Evolutionary conservation across 2,329 filamentous ascomycete genomes (phyloP).

Genomic region (Nemania abortiva): DNA sequence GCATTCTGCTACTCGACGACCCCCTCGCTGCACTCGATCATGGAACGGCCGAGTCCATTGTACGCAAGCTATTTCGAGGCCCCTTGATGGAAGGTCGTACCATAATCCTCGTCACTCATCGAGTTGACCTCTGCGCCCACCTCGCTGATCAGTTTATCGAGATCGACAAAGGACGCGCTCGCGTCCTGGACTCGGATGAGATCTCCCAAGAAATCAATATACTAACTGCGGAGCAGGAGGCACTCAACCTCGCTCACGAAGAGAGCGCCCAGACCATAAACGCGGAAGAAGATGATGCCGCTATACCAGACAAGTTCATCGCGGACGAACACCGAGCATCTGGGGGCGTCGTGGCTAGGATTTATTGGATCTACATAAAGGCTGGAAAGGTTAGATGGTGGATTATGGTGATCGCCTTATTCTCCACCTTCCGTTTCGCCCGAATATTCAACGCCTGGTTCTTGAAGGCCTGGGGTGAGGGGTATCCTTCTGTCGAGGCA

Average conservation of each 20-base stretch:
- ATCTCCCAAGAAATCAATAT: slow-evolving; percentile 56
- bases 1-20: slow-evolving; percentile 71
- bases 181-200: slow-evolving; percentile 61
- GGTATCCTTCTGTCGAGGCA: slow-evolving; percentile 63
- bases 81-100: slow-evolving; percentile 73
- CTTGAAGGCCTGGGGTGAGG: slow-evolving; percentile 88
- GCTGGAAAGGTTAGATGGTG: slow-evolving; percentile 83
- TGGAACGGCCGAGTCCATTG: slow-evolving; percentile 69
- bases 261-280: slow-evolving; percentile 48
- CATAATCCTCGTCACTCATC: slow-evolving; percentile 83
- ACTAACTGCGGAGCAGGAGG: slow-evolving; percentile 46
- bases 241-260: slow-evolving; percentile 46
- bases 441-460: slow-evolving; percentile 81
- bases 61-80: slow-evolving; percentile 72
- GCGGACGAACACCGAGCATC: slow-evolving; percentile 81
- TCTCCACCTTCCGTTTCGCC: slow-evolving; percentile 72
- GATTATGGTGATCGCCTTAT: slow-evolving; percentile 71
- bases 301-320: slow-evolving; percentile 79
- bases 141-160: slow-evolving; percentile 81
- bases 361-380: slow-evolving; percentile 89
- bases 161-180: slow-evolving; percentile 71
- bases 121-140: slow-evolving; percentile 80
- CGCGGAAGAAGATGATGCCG: slow-evolving; percentile 60
- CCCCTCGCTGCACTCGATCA: slow-evolving; percentile 73
- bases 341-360: slow-evolving; percentile 78